These are phyloP conservation scores for Arthrobotrys iridis DNA, from an alignment of 2,329 filamentous ascomycete genomes.

Conservation along the genomic window DNA sequence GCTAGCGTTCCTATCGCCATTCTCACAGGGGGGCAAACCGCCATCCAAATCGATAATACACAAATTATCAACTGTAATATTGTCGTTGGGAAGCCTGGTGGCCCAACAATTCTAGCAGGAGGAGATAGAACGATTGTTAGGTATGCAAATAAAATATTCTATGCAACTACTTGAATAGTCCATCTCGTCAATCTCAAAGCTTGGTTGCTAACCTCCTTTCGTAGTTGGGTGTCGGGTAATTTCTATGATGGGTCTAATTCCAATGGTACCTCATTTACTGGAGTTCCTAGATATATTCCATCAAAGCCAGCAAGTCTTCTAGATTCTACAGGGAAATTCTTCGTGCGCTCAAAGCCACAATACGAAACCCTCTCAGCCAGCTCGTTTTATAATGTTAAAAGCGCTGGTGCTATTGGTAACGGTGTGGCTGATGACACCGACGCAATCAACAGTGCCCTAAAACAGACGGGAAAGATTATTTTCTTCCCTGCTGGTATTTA, in stretches of 20 bases:
- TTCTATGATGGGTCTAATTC: conserved; percentile 74
- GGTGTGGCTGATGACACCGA: conserved; percentile 88
- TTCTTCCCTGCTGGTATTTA: conserved; percentile 65
- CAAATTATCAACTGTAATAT: conserved; percentile 65
- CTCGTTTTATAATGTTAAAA: conserved; percentile 69
- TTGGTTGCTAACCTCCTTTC: no score
- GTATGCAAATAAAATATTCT: no score
- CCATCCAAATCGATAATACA: conserved; percentile 70
- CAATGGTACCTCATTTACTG: conserved; percentile 72
- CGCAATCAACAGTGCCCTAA: conserved; percentile 80
- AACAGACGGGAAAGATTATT: conserved; percentile 66
- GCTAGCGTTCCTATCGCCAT: conserved; percentile 79
- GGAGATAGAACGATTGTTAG: conserved; percentile 70
- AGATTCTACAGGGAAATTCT: conserved; percentile 59
- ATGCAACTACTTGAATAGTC: no score
- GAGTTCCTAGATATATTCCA: conserved; percentile 71
- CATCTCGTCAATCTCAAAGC: no score
- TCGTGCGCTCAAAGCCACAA: conserved; percentile 86
- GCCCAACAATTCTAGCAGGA: conserved; percentile 72
- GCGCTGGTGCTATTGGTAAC: conserved; percentile 82
- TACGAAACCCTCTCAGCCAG: conserved; percentile 74
- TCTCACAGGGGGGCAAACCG: conserved; percentile 69
- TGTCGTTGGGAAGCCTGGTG: conserved; percentile 68
- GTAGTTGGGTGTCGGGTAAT: conserved; percentile 76
- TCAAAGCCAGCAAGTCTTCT: conserved; percentile 53